Percentiles rank a stretch among this genome's conserved stretches.
Conservation (phyloP, 768 basidiomycete species). For the Flagelloscypha sp. region DNA sequence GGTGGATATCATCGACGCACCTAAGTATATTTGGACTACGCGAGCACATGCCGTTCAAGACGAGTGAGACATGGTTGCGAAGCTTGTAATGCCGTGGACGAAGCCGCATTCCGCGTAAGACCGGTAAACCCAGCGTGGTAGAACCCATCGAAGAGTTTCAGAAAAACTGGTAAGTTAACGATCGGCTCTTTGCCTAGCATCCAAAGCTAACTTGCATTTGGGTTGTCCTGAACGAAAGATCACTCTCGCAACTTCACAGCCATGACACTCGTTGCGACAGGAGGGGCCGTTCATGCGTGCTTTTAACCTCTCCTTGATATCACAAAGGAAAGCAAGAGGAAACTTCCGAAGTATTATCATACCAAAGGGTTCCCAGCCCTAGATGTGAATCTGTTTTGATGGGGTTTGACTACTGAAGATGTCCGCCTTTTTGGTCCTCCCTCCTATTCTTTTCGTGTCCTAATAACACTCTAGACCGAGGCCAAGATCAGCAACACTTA, state of each 20-base stretch:
- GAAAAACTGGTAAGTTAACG: conserved; percentile 63
- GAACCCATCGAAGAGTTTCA: conserved; percentile 47
- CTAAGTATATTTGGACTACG: conserved; percentile 38
- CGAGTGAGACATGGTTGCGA: conserved; percentile 34
- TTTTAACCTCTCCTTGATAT: conserved; percentile 41
- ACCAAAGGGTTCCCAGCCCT: conserved; percentile 47
- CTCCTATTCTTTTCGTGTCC: neutral
- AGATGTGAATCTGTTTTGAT: conserved; percentile 57
- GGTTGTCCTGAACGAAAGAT: conserved; percentile 52
- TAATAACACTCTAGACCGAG: conserved; percentile 34
- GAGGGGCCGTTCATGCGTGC: conserved; percentile 53
- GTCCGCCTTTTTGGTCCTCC: conserved; percentile 17
- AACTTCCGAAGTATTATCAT: conserved; percentile 52
- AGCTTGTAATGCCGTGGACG: conserved; percentile 48
- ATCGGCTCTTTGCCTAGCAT: no score
- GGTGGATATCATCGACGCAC: conserved; percentile 49
- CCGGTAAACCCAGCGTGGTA: conserved; percentile 43
- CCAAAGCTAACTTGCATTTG: no score
- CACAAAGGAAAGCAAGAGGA: conserved; percentile 43
- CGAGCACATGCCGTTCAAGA: conserved; percentile 39
- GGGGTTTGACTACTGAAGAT: conserved; percentile 48
- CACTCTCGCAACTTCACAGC: conserved; percentile 47
- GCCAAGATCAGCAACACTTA: conserved; percentile 50
- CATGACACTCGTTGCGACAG: conserved; percentile 61
- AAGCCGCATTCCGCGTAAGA: conserved; percentile 34